These are phyloP conservation scores for Penicillium oxalicum DNA, from an alignment of 2,329 filamentous ascomycete genomes.

Conservation along the genomic window DNA sequence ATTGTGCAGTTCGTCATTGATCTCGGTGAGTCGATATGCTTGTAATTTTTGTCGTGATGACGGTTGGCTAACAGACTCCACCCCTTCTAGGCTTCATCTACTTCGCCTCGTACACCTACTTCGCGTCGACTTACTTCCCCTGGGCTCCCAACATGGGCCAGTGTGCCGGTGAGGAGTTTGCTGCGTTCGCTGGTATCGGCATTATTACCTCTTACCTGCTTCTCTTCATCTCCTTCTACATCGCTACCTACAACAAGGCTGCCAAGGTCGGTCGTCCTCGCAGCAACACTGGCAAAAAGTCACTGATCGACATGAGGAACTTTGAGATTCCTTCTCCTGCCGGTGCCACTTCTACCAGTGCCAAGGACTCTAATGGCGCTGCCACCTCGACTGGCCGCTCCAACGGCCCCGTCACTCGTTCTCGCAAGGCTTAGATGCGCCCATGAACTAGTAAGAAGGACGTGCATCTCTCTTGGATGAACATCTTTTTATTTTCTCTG, in stretches of 20 bases:
- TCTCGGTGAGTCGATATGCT: conserved; percentile 59
- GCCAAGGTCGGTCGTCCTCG: conserved; percentile 39
- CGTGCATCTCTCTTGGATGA: background rate
- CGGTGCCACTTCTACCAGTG: conserved; percentile 21
- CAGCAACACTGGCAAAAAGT: conserved; percentile 68
- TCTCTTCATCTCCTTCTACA: conserved; percentile 98
- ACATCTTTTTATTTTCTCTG: no score
- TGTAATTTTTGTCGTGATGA: background rate
- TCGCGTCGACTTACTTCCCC: conserved; percentile 82
- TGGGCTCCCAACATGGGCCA: conserved; percentile 76
- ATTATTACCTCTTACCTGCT: conserved; percentile 93
- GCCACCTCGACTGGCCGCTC: conserved; percentile 36
- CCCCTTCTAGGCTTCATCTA: conserved; percentile 74
- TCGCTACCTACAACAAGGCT: conserved; percentile 84
- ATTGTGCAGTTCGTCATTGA: conserved; percentile 97
- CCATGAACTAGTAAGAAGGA: background rate
- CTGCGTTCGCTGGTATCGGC: conserved; percentile 82
- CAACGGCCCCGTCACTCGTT: conserved; percentile 42
- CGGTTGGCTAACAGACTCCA: conserved; percentile 5
- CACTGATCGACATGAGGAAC: conserved; percentile 75
- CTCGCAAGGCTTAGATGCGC: conserved; percentile 41
- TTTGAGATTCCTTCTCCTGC: conserved; percentile 52
- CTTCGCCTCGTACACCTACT: conserved; percentile 99
- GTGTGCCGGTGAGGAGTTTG: conserved; percentile 95
- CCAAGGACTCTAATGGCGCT: conserved; percentile 26